Conservation (phyloP, 2,329 filamentous ascomycete species). For the Dichotomopilus funicola region DNA sequence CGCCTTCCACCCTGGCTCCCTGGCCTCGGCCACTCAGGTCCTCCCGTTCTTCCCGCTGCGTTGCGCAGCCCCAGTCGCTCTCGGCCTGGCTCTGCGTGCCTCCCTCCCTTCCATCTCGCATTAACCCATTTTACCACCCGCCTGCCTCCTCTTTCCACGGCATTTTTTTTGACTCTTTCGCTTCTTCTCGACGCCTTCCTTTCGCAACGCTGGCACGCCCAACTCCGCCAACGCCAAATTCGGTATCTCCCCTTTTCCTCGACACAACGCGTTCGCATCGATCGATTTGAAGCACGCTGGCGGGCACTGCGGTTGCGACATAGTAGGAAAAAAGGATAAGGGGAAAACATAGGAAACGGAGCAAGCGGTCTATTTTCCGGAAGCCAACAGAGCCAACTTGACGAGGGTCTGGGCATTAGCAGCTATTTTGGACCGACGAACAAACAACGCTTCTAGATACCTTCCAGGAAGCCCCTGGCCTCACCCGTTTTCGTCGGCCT, state of each 20-base stretch:
- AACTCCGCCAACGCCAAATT: slow-evolving; percentile 3
- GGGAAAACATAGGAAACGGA: no score
- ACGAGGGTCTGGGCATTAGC: neutral
- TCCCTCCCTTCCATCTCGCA: slow-evolving; percentile 18
- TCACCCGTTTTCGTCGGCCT: neutral
- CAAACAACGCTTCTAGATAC: no score
- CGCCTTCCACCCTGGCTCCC: slow-evolving; percentile 13
- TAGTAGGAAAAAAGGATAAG: neutral
- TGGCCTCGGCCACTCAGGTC: slow-evolving; percentile 15
- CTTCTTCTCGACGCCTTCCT: slow-evolving; percentile 16
- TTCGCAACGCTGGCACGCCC: slow-evolving; percentile 13
- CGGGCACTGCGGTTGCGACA: slow-evolving; percentile 23
- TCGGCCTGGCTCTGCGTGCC: slow-evolving; percentile 20
- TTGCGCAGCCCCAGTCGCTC: slow-evolving; percentile 11
- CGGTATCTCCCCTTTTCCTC: slow-evolving; percentile 6
- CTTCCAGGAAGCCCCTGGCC: neutral
- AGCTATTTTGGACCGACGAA: neutral
- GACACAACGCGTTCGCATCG: slow-evolving; percentile 13
- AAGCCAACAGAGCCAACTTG: neutral
- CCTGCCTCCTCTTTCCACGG: slow-evolving; percentile 14
- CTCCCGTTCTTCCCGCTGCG: slow-evolving; percentile 16
- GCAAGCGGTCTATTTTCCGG: no score
- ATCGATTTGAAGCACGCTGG: slow-evolving; percentile 23
- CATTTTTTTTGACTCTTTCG: slow-evolving; percentile 14
- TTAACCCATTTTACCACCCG: slow-evolving; percentile 17